phyloP scores from a whole-genome alignment of 176 grass and related monocot species.

The Aegilops tauschii region DNA sequence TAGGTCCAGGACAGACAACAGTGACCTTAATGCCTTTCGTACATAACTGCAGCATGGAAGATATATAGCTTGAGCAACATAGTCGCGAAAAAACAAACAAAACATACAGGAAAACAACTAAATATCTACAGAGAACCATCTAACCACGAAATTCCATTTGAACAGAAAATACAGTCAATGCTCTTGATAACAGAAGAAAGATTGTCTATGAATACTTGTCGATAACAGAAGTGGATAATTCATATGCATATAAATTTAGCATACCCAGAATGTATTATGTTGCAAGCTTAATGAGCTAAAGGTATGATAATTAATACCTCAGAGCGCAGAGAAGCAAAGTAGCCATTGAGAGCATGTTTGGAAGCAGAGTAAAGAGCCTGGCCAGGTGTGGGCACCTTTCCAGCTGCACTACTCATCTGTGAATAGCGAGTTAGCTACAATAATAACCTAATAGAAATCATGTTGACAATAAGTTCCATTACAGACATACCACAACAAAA shows the following conservation, averaged over 20 bases:
- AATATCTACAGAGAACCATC: not conserved
- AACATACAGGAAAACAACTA: not conserved
- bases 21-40: slow-evolving; percentile 90
- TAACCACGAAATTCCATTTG: not conserved
- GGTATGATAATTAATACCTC: slow-evolving; percentile 49
- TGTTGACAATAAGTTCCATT: not conserved
- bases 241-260: not conserved
- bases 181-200: not conserved
- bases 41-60: slow-evolving; percentile 63
- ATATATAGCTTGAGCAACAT: slow-evolving; percentile 2
- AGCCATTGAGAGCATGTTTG: slow-evolving; percentile 98
- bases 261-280: not conserved
- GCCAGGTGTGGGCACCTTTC: slow-evolving; percentile 85
- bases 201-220: not conserved
- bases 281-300: not conserved
- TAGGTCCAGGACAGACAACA: slow-evolving; percentile 88
- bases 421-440: slow-evolving; percentile 26
- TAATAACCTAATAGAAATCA: slow-evolving; percentile 12
- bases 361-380: slow-evolving; percentile 87
- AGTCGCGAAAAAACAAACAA: not conserved
- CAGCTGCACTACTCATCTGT: slow-evolving; percentile 97
- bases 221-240: not conserved
- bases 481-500: slow-evolving; percentile 86
- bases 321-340: slow-evolving; percentile 78
- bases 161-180: not conserved